These are phyloP conservation scores for Rhodosorus marinus DNA, from an alignment of 23 red algal genomes.

Conservation along the genomic window DNA sequence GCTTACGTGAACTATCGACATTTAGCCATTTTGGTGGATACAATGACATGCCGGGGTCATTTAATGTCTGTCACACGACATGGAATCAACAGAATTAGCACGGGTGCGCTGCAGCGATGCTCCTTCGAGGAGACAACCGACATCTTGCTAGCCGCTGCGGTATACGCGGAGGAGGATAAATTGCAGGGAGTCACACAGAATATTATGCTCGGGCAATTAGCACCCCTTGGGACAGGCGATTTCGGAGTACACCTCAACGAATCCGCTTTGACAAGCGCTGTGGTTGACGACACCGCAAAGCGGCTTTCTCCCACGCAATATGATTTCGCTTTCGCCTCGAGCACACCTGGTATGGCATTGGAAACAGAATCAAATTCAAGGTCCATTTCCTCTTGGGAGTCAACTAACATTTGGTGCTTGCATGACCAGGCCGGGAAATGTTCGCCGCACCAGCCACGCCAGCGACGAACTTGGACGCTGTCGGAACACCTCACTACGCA, in stretches of 20 bases:
- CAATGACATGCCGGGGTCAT: slow-evolving; percentile 88
- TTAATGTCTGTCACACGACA: slow-evolving; percentile 80
- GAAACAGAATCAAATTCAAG: background rate
- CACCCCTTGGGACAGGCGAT: slow-evolving; percentile 65
- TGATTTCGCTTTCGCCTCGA: background rate
- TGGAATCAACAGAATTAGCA: slow-evolving; percentile 77
- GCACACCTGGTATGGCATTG: slow-evolving; percentile 6
- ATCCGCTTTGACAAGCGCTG: background rate
- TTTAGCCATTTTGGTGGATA: slow-evolving; percentile 70
- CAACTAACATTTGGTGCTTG: slow-evolving; percentile 1
- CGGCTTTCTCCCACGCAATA: background rate
- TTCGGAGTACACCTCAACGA: slow-evolving; percentile 82
- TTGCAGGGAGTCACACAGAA: slow-evolving; percentile 65
- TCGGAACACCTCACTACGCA: too few relatives aligned
- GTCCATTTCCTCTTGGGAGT: slow-evolving; percentile 1
- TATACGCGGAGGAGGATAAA: slow-evolving; percentile 40
- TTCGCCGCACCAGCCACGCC: background rate
- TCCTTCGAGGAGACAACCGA: slow-evolving; percentile 97
- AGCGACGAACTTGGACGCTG: too few relatives aligned
- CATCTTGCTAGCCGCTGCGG: slow-evolving; percentile 69
- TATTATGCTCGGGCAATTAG: slow-evolving; percentile 91
- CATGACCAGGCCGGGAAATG: background rate
- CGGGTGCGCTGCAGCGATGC: slow-evolving; percentile 65
- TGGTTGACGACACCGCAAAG: background rate
- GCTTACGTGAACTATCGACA: slow-evolving; percentile 90